phyloP scores from a whole-genome alignment of 306 rosid species.

The Mimosa bimucronata region DNA sequence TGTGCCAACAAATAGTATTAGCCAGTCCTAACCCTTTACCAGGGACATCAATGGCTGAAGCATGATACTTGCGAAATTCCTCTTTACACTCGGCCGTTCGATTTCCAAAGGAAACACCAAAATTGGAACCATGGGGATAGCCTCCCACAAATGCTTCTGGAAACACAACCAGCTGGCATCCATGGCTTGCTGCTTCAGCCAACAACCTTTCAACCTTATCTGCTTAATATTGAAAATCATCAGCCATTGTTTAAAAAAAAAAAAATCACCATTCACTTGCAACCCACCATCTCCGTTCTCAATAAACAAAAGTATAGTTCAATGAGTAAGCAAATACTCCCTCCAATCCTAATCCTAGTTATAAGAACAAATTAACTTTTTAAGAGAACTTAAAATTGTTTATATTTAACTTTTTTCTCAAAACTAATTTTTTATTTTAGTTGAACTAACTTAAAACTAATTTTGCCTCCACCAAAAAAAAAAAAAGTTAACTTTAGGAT shows the following conservation, averaged over 20 bases:
- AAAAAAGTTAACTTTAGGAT: too few species aligned
- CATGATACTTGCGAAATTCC: slow-evolving; percentile 81
- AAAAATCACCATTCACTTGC: neutral
- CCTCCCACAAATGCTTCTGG: slow-evolving; percentile 98
- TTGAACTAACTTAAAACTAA: too few species aligned
- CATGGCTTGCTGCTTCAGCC: slow-evolving; percentile 84
- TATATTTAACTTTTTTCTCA: too few species aligned
- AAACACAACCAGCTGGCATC: slow-evolving; percentile 87
- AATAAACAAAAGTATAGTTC: slow-evolving; percentile 20
- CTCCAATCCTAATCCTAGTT: too few species aligned
- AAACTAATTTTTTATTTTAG: too few species aligned
- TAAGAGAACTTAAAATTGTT: too few species aligned
- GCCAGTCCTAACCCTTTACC: slow-evolving; percentile 45
- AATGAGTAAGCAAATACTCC: too few species aligned
- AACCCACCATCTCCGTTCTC: neutral
- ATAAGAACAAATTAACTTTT: too few species aligned
- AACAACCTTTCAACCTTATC: slow-evolving; percentile 93
- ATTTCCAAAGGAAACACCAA: slow-evolving; percentile 69
- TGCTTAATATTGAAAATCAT: slow-evolving; percentile 30
- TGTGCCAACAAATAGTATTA: neutral
- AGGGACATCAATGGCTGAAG: slow-evolving; percentile 85
- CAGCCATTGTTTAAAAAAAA: neutral
- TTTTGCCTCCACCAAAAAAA: too few species aligned
- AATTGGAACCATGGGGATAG: slow-evolving; percentile 85
- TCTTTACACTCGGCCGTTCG: slow-evolving; percentile 78